Evolutionary conservation across 2,329 filamentous ascomycete genomes (phyloP), one percentile per base, ranked within the genome.

Genomic region (Acephala macrosclerotiorum): DNA sequence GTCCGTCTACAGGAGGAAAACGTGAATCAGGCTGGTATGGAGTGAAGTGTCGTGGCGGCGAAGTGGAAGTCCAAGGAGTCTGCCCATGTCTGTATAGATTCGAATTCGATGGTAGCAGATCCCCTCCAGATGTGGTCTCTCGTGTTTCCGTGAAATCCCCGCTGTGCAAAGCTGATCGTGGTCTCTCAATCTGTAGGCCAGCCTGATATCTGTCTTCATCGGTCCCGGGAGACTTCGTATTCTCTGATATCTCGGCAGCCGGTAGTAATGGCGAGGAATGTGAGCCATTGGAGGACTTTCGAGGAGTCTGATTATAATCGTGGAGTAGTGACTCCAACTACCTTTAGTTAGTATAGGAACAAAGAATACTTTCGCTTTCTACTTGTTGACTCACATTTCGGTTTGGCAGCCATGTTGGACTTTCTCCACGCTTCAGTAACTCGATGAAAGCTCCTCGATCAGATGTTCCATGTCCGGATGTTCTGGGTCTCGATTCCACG

Each of bases 391-490:
- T 61, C 79, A 88, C 90, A 82, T 86, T 84, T 73, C 85, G 84
- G 75, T 84, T 87, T 33, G 88, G 86, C 45, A 89, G 82, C 92
- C 92, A 96, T 4, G 88, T 87, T 42, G 92, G 90, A 74, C 88
- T 91, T 78, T 94, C 89, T 36, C 88, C 89, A 77, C 87, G 88
- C 80, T 97, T 97, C 71, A 97, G 84, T 70, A 90, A 86, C 78
- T 94, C 87, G 64, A 98, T 97, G 72, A 97, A 82, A 77, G 94
- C 91, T 64, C 88, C 88, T 69, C 94, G 86, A 76, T 93, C 89
- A 20, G 83, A 84, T 36, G 67, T 73, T 57, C 62, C 69, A 67
- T 68, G 63, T 11, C 49, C 49, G 20, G 45, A n/a, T 42, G 56
- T 64, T 33, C 68, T 60, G 57, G 70, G 73, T 25, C 47, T 56